Evolutionary conservation across 2,329 filamentous ascomycete genomes (phyloP).

Genomic region (Calonectria pseudoreteaudii): DNA sequence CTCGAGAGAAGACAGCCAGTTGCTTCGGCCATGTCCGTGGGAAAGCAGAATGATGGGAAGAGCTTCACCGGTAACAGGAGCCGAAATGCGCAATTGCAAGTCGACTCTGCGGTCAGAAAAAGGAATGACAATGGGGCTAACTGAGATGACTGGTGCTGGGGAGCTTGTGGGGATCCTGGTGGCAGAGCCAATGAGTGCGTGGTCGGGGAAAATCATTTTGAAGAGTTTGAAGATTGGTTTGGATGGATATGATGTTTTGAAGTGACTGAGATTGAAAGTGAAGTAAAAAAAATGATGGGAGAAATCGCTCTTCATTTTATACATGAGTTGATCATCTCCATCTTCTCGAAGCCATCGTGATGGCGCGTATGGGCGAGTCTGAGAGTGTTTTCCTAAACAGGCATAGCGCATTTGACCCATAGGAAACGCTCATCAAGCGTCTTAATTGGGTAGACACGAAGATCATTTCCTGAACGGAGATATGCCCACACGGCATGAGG

Average conservation of each 20-base stretch:
- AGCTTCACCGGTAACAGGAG: conserved; percentile 16
- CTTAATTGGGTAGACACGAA: neutral
- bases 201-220: conserved; percentile 39
- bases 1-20: conserved; percentile 41
- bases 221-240: neutral
- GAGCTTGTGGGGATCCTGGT: conserved; percentile 35
- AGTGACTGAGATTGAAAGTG: neutral
- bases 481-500: neutral
- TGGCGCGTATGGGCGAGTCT: conserved; percentile 14
- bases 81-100: conserved; percentile 40
- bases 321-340: neutral
- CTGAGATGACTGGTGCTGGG: conserved; percentile 35
- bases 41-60: conserved; percentile 43
- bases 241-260: neutral
- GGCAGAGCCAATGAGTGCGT: conserved; percentile 37
- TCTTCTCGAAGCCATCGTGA: neutral
- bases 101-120: conserved; percentile 33
- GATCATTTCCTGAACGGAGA: neutral
- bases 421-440: neutral
- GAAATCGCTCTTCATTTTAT: conserved; percentile 23
- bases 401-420: neutral
- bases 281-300: neutral
- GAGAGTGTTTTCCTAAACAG: conserved; percentile 12
- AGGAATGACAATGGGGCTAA: conserved; percentile 37
- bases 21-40: conserved; percentile 43